Conservation (phyloP, 1,284 basidiomycete species). For the Schizophyllum commune region DNA sequence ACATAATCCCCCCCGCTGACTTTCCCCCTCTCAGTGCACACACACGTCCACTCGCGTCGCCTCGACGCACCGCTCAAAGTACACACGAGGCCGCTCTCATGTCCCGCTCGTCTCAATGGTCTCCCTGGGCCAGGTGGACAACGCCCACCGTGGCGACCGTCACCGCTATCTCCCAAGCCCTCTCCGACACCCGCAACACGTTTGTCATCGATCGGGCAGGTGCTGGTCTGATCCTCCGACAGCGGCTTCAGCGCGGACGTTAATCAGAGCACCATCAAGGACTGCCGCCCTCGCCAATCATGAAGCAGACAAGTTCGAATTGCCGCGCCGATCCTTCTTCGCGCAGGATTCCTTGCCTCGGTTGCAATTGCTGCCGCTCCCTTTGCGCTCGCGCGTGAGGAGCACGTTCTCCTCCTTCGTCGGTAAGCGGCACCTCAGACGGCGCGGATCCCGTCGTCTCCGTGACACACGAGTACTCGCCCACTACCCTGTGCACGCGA, state of each 20-base stretch:
- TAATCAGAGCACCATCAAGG: slow-evolving; percentile 2
- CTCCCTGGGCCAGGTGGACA: too few relatives aligned
- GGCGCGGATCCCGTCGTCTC: slow-evolving; percentile 11
- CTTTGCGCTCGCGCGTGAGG: slow-evolving; percentile 5
- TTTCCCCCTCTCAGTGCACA: too few relatives aligned
- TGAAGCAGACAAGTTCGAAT: slow-evolving; percentile 14
- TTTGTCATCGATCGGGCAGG: slow-evolving; percentile 20
- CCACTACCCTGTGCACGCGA: slow-evolving; percentile 15
- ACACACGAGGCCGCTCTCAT: too few relatives aligned
- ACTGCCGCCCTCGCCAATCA: background rate
- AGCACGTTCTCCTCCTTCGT: slow-evolving; percentile 30
- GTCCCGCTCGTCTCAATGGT: too few relatives aligned
- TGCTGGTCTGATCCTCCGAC: slow-evolving; percentile 9
- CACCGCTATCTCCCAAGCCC: slow-evolving; percentile 23
- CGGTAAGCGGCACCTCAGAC: slow-evolving; percentile 13
- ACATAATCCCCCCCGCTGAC: too few relatives aligned
- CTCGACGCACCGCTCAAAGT: too few relatives aligned
- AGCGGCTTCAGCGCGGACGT: slow-evolving; percentile 5
- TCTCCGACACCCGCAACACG: slow-evolving; percentile 21
- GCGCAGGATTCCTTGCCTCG: slow-evolving; percentile 20
- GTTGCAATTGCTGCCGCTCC: slow-evolving; percentile 4
- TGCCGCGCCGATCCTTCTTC: too few relatives aligned
- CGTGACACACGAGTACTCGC: slow-evolving; percentile 17
- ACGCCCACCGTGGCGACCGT: too few relatives aligned
- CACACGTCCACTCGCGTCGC: too few relatives aligned